These are phyloP conservation scores for Salinomyces thailandicus DNA, from an alignment of 2,329 filamentous ascomycete species.

Conservation along the genomic window DNA sequence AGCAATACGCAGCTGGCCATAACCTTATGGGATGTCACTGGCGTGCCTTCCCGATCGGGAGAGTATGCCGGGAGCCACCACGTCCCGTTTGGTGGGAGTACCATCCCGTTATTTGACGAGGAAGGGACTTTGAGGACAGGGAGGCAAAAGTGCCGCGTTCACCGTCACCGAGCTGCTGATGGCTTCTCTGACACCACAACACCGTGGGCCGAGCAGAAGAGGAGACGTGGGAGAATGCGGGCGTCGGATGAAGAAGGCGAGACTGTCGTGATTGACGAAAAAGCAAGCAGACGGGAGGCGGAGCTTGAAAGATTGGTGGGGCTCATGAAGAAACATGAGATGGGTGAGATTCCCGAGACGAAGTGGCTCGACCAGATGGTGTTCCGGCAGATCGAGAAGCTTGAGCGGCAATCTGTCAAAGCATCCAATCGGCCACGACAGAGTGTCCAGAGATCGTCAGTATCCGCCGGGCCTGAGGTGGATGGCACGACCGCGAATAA, in stretches of 20 bases:
- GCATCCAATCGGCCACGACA: slow-evolving; percentile 22
- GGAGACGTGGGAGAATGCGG: slow-evolving; percentile 38
- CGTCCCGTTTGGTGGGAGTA: slow-evolving; percentile 89
- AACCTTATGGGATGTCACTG: slow-evolving; percentile 89
- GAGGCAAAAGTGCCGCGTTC: slow-evolving; percentile 78
- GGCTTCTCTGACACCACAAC: slow-evolving; percentile 72
- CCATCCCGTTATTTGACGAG: slow-evolving; percentile 79
- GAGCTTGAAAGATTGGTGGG: slow-evolving; percentile 84
- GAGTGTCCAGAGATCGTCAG: neutral
- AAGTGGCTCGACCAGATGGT: slow-evolving; percentile 95
- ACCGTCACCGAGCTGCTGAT: slow-evolving; percentile 74
- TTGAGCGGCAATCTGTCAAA: slow-evolving; percentile 30
- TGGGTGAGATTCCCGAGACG: slow-evolving; percentile 86
- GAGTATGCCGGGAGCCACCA: slow-evolving; percentile 57
- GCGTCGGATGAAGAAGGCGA: slow-evolving; percentile 40
- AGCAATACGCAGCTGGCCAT: slow-evolving; percentile 76
- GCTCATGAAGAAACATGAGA: slow-evolving; percentile 93
- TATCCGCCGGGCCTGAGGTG: neutral
- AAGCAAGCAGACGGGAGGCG: slow-evolving; percentile 35
- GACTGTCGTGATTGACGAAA: slow-evolving; percentile 43
- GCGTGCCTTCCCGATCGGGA: slow-evolving; percentile 59
- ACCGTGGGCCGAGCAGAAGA: slow-evolving; percentile 48
- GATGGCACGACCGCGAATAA: slow-evolving; percentile 7
- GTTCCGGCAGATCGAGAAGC: slow-evolving; percentile 78
- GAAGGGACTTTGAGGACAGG: slow-evolving; percentile 89